Base-by-base conservation (phyloP, 306 rosid genomes). In the Ziziphus jujuba region DNA sequence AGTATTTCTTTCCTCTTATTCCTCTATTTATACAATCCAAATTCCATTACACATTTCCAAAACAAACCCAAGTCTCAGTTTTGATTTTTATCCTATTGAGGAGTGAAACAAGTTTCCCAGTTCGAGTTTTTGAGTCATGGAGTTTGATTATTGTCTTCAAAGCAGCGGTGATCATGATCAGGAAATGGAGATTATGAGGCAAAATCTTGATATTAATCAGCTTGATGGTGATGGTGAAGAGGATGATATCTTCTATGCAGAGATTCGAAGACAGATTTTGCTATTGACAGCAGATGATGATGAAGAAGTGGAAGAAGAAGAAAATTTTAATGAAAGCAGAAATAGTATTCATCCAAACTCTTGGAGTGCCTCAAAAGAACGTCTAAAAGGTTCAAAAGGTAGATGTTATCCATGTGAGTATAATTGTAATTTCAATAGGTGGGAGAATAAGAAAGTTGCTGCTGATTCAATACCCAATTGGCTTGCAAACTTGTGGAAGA, bases 201-300 rank as follows among this genome's bases (percentile, higher is more conserved):
- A 67, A 25, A 65, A 50, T 67, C 58, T 66, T 60, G 63, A 69
- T 44, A 62, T 68, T 38, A 86, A 70, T 35, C 35, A 53, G 43
- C 54, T 13, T 35, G 52, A 36, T 5, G 65, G 22, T 51, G 81
- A 73, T 55, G 71, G 74, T 8, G 69, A 66, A 6, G 88, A 85
- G 5, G 87, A 79, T 9, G 92, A 85, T 75, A 49, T 69, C 35
- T 82, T 80, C 73, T 87, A 74, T 24, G 87, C 85, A 3, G 95
- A 90, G 65, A 90, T 90, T 36, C 82, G 79, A 72, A 82, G 80
- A 63, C 88, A 81, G 82, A 85, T 86, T 86, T 72, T 91, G 78
- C 67, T 69, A 2, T 74, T 87, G 72, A 87, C 87, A 25, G 65
- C 84, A 0, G 92, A 90, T 28, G 85, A 80, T 16, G 68, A 40